Conservation (phyloP, 345 rosid species). For the Diplotaxis tenuifolia region DNA sequence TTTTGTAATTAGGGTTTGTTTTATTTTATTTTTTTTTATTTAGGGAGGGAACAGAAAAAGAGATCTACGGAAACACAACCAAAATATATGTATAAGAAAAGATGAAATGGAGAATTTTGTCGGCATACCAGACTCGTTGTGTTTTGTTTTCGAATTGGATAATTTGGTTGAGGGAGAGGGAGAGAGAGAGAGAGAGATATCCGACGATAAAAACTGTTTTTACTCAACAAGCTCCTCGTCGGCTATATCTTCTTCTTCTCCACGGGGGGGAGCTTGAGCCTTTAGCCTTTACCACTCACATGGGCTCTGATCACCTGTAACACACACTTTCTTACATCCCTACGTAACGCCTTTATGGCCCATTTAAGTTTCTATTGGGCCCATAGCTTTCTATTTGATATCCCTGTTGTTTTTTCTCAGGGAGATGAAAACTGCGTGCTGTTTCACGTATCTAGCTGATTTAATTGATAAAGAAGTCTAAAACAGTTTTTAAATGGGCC, state of each 20-base stretch:
- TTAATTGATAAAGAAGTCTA: background rate
- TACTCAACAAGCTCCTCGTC: background rate
- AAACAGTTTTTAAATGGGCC: background rate
- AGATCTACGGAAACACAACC: conserved; percentile 39
- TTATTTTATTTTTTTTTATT: background rate
- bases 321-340: background rate
- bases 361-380: background rate
- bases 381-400: background rate
- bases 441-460: background rate
- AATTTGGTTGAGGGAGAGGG: background rate
- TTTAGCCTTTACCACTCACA: background rate
- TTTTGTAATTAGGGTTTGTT: conserved; percentile 34
- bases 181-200: background rate
- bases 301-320: background rate
- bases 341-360: background rate
- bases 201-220: background rate
- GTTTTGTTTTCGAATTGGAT: conserved; percentile 34
- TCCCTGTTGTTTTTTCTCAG: background rate
- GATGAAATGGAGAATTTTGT: conserved; percentile 35
- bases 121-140: conserved; percentile 40
- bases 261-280: conserved; percentile 1
- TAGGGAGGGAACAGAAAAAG: conserved; percentile 29
- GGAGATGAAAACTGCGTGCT: background rate
- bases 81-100: conserved; percentile 40
- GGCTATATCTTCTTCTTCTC: background rate